A percentile compares a stretch with the other conserved stretches of the same genome.
Conservation (phyloP, 345 rosid genomes). For the Ricinus communis region DNA sequence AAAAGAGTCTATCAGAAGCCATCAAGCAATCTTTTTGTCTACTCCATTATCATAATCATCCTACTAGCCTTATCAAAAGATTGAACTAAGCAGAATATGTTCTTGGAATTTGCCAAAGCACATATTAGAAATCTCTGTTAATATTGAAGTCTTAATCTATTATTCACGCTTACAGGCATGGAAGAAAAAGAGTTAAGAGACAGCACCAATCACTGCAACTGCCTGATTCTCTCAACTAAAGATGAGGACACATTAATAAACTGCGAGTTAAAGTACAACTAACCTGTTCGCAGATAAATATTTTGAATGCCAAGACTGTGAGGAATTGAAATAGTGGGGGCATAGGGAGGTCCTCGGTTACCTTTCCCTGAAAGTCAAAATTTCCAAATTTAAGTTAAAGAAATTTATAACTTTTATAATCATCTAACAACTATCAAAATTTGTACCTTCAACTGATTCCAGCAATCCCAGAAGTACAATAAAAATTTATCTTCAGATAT, state of each 20-base stretch:
- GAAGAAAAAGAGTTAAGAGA: neutral
- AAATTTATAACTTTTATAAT: neutral
- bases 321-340: slow-evolving; percentile 97
- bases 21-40: neutral
- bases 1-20: neutral
- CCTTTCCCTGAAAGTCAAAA: slow-evolving; percentile 60
- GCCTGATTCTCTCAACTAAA: neutral
- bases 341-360: slow-evolving; percentile 72
- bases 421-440: neutral
- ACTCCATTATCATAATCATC: neutral
- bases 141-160: neutral
- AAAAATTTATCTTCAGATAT: slow-evolving; percentile 83
- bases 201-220: neutral
- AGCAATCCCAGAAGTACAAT: slow-evolving; percentile 83
- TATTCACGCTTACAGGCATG: neutral
- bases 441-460: slow-evolving; percentile 66
- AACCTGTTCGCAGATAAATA: slow-evolving; percentile 78
- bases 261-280: neutral
- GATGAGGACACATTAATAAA: neutral
- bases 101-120: neutral
- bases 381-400: slow-evolving; percentile 3
- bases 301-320: slow-evolving; percentile 74
- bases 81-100: neutral
- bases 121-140: neutral
- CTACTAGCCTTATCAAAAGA: neutral